phyloP scores from a whole-genome alignment of 2,329 filamentous ascomycete genomes.

The Cytospora mali region DNA sequence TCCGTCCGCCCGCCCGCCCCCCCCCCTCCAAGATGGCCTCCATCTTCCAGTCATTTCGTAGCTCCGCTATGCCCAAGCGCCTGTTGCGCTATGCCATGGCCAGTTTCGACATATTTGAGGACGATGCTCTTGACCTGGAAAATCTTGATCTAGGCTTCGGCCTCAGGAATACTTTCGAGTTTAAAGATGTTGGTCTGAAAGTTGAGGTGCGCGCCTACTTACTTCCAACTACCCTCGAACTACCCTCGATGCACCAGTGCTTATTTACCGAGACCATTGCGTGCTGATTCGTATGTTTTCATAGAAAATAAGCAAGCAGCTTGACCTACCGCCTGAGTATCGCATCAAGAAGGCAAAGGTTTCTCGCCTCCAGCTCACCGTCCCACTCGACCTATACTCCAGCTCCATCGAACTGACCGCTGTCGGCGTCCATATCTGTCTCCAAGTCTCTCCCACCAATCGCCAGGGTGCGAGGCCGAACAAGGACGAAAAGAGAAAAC shows the following conservation, averaged over 20 bases:
- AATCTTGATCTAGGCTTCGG: constrained; percentile 84
- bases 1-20: constrained; percentile 25
- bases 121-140: constrained; percentile 81
- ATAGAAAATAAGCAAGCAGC: constrained; percentile 76
- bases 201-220: constrained; percentile 64
- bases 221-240: not conserved
- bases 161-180: constrained; percentile 78
- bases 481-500: constrained; percentile 34
- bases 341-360: constrained; percentile 75
- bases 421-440: constrained; percentile 74
- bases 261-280: not conserved
- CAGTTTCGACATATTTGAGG: constrained; percentile 83
- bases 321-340: constrained; percentile 74
- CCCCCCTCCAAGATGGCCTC: constrained; percentile 61
- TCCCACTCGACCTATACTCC: constrained; percentile 86
- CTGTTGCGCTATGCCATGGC: constrained; percentile 85
- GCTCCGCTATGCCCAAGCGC: constrained; percentile 82
- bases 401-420: constrained; percentile 82
- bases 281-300: constrained; percentile 8
- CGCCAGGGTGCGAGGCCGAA: constrained; percentile 35
- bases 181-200: constrained; percentile 82
- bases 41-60: constrained; percentile 67
- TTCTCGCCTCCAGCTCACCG: constrained; percentile 73
- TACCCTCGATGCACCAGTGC: not conserved
- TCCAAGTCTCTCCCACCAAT: constrained; percentile 54